Evolutionary conservation across 2,329 filamentous ascomycete genomes (phyloP).

Genomic region (Geoglossum cookeanum): DNA sequence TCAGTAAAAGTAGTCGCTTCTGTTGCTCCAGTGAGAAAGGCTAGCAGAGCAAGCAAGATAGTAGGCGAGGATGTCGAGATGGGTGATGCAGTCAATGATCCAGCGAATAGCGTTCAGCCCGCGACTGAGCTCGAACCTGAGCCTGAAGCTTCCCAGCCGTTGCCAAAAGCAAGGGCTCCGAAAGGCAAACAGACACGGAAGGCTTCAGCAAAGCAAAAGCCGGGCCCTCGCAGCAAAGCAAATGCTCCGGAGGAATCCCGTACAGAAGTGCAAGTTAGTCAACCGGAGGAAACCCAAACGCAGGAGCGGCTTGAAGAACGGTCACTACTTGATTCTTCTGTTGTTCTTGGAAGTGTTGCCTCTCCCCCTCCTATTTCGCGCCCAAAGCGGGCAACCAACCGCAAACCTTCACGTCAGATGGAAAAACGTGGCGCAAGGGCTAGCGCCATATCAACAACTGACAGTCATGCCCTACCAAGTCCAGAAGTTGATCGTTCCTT

Average conservation of each 20-base stretch:
- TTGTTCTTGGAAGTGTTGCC: neutral
- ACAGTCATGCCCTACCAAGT: neutral
- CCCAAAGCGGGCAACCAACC: neutral
- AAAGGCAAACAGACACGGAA: slow-evolving; percentile 16
- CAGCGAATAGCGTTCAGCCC: slow-evolving; percentile 9
- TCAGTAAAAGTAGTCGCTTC: slow-evolving; percentile 8
- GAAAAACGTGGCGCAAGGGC: neutral
- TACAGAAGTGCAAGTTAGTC: neutral
- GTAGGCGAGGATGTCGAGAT: slow-evolving; percentile 1
- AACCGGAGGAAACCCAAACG: neutral
- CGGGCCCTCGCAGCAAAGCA: slow-evolving; percentile 6
- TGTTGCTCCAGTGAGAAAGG: slow-evolving; percentile 7
- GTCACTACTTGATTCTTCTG: neutral
- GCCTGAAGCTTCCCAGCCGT: neutral
- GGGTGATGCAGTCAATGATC: neutral
- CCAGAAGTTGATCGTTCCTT: neutral
- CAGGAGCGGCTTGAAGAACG: neutral
- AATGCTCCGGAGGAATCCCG: neutral
- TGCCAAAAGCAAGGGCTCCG: slow-evolving; percentile 13
- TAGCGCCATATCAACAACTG: neutral
- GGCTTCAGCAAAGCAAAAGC: slow-evolving; percentile 15
- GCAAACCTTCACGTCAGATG: neutral
- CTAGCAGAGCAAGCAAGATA: neutral
- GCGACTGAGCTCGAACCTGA: too few relatives aligned
- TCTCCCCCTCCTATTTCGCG: neutral